phyloP scores from a whole-genome alignment of 441 rosid species.

The Iberis amara region DNA sequence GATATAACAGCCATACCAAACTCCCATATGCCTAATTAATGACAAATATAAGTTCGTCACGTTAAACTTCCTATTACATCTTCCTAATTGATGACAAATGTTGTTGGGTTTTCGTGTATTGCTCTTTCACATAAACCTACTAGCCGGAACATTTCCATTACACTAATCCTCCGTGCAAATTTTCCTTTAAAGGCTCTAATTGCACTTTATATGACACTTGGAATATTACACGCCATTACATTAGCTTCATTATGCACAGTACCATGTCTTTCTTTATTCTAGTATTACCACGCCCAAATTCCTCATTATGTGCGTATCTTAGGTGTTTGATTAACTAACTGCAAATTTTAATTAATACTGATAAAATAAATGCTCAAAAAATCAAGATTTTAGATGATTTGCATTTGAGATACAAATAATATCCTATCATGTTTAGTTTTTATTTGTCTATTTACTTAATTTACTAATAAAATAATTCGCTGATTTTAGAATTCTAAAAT shows the following conservation, averaged over 20 bases:
- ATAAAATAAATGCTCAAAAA: too few relatives aligned
- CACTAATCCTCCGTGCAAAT: background rate
- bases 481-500: too few relatives aligned
- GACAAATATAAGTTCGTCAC: constrained; percentile 18
- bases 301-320: background rate
- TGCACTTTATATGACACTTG: background rate
- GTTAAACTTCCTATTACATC: constrained; percentile 17
- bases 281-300: constrained; percentile 8
- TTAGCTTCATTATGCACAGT: background rate
- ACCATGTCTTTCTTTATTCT: background rate
- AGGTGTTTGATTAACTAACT: background rate
- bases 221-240: constrained; percentile 2
- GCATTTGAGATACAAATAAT: too few relatives aligned
- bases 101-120: constrained; percentile 19
- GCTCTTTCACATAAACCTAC: constrained; percentile 4
- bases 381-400: too few relatives aligned
- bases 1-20: constrained; percentile 33
- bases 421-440: too few relatives aligned
- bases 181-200: background rate
- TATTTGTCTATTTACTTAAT: too few relatives aligned
- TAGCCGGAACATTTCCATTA: constrained; percentile 12
- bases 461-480: too few relatives aligned
- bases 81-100: constrained; percentile 2
- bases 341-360: background rate
- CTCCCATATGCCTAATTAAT: constrained; percentile 6